Evolutionary conservation across 768 basidiomycete genomes (phyloP).

Genomic region (Aureoboletus auriporus): DNA sequence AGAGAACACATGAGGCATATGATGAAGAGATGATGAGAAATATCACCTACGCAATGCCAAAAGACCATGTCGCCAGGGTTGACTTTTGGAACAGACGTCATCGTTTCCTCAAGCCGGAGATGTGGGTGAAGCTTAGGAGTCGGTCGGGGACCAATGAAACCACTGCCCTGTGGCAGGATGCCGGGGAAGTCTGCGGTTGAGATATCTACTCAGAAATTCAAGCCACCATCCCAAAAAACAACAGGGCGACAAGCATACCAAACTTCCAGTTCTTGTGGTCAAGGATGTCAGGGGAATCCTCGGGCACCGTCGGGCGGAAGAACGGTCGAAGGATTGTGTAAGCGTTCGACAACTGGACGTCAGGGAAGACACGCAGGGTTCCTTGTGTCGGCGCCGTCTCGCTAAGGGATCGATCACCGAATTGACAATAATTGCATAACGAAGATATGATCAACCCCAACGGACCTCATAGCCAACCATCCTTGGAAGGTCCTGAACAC

Average conservation of each 20-base stretch:
- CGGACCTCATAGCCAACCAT: slow-evolving; percentile 68
- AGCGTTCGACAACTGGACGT: slow-evolving; percentile 61
- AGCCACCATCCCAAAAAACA: slow-evolving; percentile 21
- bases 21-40: too few relatives aligned
- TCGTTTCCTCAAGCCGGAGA: slow-evolving; percentile 55
- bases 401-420: slow-evolving; percentile 24
- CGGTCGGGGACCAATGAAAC: slow-evolving; percentile 41
- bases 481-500: slow-evolving; percentile 69
- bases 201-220: slow-evolving; percentile 34
- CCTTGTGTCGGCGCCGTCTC: slow-evolving; percentile 69
- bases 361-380: slow-evolving; percentile 65
- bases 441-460: slow-evolving; percentile 1
- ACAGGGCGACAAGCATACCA: slow-evolving; percentile 26
- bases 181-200: slow-evolving; percentile 51
- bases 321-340: slow-evolving; percentile 76
- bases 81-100: slow-evolving; percentile 70
- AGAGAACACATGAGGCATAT: slow-evolving; percentile 6
- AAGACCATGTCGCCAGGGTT: slow-evolving; percentile 75
- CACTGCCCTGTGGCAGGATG: slow-evolving; percentile 27
- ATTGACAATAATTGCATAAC: background rate
- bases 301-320: slow-evolving; percentile 50
- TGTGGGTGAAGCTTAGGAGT: slow-evolving; percentile 63
- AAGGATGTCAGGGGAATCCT: slow-evolving; percentile 39
- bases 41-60: slow-evolving; percentile 57
- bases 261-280: slow-evolving; percentile 53